These are phyloP conservation scores for Lecanicillium sp. DNA, from an alignment of 2,329 filamentous ascomycete species.

Conservation along the genomic window DNA sequence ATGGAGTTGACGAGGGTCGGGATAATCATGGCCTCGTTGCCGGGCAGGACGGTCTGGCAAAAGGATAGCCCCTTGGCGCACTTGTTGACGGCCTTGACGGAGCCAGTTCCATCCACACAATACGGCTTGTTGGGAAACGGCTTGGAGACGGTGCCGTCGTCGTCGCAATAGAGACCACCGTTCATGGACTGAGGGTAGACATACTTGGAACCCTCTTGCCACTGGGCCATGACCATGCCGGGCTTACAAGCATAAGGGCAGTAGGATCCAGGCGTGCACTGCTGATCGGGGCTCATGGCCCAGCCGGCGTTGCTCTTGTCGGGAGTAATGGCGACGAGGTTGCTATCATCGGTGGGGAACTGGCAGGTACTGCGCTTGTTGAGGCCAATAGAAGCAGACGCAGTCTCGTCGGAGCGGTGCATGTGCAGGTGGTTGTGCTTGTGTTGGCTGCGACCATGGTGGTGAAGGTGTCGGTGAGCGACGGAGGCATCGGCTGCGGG, in stretches of 20 bases:
- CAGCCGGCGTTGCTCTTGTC: constrained; percentile 60
- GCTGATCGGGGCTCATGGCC: constrained; percentile 70
- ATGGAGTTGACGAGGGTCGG: constrained; percentile 56
- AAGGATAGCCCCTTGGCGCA: constrained; percentile 55
- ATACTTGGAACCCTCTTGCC: constrained; percentile 65
- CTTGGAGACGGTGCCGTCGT: constrained; percentile 56
- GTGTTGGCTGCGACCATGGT: constrained; percentile 29
- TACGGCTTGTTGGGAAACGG: constrained; percentile 60
- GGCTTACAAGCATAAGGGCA: constrained; percentile 72
- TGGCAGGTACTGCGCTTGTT: constrained; percentile 51
- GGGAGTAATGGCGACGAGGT: constrained; percentile 61
- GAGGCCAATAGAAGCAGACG: constrained; percentile 20
- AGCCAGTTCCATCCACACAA: constrained; percentile 60
- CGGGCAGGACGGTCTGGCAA: constrained; percentile 72
- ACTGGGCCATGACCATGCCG: constrained; percentile 70
- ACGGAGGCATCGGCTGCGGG: constrained; percentile 4
- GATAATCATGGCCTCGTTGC: constrained; percentile 76
- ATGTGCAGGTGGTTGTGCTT: constrained; percentile 24
- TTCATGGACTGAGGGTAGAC: constrained; percentile 65
- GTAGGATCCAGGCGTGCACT: constrained; percentile 58
- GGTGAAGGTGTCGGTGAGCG: constrained; percentile 16
- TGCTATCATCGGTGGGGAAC: constrained; percentile 55
- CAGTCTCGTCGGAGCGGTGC: constrained; percentile 12
- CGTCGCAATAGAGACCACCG: constrained; percentile 65
- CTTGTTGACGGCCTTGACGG: constrained; percentile 59